Conservation (phyloP, 2,329 filamentous ascomycete species). For the Volutella citrinella region DNA sequence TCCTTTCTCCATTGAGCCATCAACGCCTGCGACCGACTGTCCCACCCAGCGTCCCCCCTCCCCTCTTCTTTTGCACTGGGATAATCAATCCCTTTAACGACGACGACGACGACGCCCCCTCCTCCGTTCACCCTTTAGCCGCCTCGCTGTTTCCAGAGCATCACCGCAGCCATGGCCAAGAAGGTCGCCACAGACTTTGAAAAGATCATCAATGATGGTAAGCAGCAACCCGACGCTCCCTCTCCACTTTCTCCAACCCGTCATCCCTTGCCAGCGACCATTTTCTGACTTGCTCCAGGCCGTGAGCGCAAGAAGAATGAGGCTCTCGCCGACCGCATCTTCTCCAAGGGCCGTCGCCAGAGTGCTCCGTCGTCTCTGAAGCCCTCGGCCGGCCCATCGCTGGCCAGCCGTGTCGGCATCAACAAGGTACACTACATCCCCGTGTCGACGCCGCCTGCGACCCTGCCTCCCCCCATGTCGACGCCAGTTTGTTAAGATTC, state of each 20-base stretch:
- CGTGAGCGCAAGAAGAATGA: constrained; percentile 71
- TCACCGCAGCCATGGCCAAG: too few relatives aligned
- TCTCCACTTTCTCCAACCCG: constrained; percentile 3
- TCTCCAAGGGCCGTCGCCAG: constrained; percentile 57
- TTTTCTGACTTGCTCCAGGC: constrained; percentile 42
- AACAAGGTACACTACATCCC: constrained; percentile 55
- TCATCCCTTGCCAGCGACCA: background rate
- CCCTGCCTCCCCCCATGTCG: background rate
- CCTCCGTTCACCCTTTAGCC: too few relatives aligned
- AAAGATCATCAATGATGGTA: constrained; percentile 54
- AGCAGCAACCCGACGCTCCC: constrained; percentile 2
- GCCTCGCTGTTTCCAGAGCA: too few relatives aligned
- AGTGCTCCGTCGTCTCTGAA: constrained; percentile 53
- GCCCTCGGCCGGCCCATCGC: constrained; percentile 48
- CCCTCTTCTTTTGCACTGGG: too few relatives aligned
- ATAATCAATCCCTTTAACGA: too few relatives aligned
- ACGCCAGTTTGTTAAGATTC: constrained; percentile 7
- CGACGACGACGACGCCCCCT: too few relatives aligned
- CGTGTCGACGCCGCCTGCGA: constrained; percentile 3
- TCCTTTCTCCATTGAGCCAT: too few relatives aligned
- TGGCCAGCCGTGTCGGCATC: constrained; percentile 71
- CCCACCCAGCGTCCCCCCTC: too few relatives aligned
- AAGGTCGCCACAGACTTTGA: constrained; percentile 49
- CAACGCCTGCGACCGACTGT: too few relatives aligned
- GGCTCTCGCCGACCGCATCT: constrained; percentile 68